Conservation (phyloP, 805 yeast genomes). For the Candida peoriensis region DNA sequence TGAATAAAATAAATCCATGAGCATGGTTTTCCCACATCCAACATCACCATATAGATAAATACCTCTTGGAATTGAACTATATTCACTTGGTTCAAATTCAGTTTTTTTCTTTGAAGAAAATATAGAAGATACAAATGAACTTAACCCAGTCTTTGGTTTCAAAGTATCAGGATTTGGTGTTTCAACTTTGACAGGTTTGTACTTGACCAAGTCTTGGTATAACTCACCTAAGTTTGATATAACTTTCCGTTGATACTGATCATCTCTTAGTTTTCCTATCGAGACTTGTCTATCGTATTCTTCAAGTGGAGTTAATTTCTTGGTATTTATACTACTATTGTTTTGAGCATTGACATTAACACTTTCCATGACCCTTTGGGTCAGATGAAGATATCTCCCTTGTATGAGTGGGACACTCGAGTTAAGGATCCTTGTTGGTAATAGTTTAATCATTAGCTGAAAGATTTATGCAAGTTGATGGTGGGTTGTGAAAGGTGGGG, state of each 20-base stretch:
- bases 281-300: slow-evolving; percentile 46
- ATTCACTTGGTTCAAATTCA: slow-evolving; percentile 18
- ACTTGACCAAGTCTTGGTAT: slow-evolving; percentile 47
- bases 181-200: slow-evolving; percentile 56
- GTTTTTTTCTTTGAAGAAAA: slow-evolving; percentile 24
- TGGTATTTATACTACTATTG: too few relatives aligned
- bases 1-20: slow-evolving; percentile 90
- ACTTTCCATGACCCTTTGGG: too few relatives aligned
- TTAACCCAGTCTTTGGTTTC: slow-evolving; percentile 43
- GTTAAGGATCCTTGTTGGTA: too few relatives aligned
- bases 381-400: too few relatives aligned
- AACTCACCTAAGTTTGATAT: slow-evolving; percentile 56
- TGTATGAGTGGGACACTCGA: too few relatives aligned
- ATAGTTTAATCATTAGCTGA: too few relatives aligned
- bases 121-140: slow-evolving; percentile 26
- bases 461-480: too few relatives aligned
- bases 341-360: too few relatives aligned
- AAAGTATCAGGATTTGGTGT: slow-evolving; percentile 48
- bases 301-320: slow-evolving; percentile 47
- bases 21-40: slow-evolving; percentile 98
- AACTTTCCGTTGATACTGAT: slow-evolving; percentile 74
- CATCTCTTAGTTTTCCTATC: slow-evolving; percentile 57
- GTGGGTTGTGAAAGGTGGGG: too few relatives aligned
- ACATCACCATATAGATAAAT: slow-evolving; percentile 95
- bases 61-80: slow-evolving; percentile 60